Evolutionary conservation across 257 asterid genomes (phyloP), one percentile per base, ranked within the genome.

Genomic region (Plantago ovata): DNA sequence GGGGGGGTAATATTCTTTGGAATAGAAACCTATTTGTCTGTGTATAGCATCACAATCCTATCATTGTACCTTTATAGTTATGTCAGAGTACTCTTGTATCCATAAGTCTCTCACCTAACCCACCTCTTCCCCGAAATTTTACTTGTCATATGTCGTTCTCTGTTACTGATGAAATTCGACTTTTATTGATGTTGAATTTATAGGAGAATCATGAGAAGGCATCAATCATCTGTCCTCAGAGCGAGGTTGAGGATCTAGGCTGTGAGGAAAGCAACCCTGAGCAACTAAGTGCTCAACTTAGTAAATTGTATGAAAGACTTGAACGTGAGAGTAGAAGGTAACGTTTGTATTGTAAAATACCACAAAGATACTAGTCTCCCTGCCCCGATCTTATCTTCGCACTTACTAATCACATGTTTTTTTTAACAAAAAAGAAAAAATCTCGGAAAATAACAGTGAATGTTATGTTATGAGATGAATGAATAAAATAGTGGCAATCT

Each of bases 271-370:
- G 79, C 76, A 82, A 67, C 61, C 88, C 96, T 4, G 95, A 92
- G 73, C 83, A 77, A 65, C 75, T 92, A 36, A 84, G 88, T 70
- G 75, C 83, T 60, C 75, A 78, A 73, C 74, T 88, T 58, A 67
- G 43, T 56, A 78, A 81, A 72, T 75, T 79, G 77, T 73, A 61
- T 21, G 85, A 75, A 50, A 84, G 84, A 67, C 89, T 81, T 52
- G 65, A 74, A 69, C 93, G 78, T 22, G 95, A 92, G 81, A 82
- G 83, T 74, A 91, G 69, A 72, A 85, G 91, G 95, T 84, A 67
- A 57, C 43, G 55, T 56, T 61, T 58, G 15, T 53, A 28, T 28
- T 8, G 7, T 28, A 3, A 8, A 28, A 28, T 28, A 28, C 7
- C 36, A 28, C 36, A 28, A 28, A 28, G 36, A 28, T 28, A 8